Evolutionary conservation across 1,284 basidiomycete species (phyloP), one percentile per base, ranked within the genome.

Genomic region (Anthracocystis panici-leucophaei): DNA sequence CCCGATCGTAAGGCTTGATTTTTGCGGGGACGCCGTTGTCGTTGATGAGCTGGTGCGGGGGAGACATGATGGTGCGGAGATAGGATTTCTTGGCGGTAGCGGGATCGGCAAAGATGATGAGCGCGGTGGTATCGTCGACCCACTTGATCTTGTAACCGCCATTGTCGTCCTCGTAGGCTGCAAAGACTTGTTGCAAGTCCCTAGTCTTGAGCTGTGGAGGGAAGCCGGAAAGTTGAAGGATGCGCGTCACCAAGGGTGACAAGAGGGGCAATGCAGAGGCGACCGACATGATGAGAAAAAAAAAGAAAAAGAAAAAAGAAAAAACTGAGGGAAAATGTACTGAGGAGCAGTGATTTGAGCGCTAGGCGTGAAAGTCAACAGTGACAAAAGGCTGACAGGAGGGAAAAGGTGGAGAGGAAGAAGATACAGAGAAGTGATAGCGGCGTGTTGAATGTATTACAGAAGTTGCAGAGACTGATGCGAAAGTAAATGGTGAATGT

Each of bases 71-170:
- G 83, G 53, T 94, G 93, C 60, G 94, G 91, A 85, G 90, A 87
- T 97, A 99, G 61, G 96, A 96, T 80, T 93, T 92, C 87, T 99
- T 99, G 65, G 92, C 92, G 25, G 86, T 82, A 33, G 82, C 82
- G 11, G 89, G 84, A 72, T 89, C 89, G 45, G 90, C 90, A 85
- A 99, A 99, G 73, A 99, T 95, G 82, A 98, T 92, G 82, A 97
- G 88, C 46, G 96, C 92, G 83, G 93, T 95, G 50, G 93, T 95
- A 86, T 99, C 96, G 86, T 99, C 94, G 79, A 91, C 90, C 96
- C 96, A 99, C 86, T 99, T 99, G 86, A 99, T 97, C 88, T 95
- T 94, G 88, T 97, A 97, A 20, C 95, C 96, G 41, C 95, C 95
- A 66, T 89, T 91, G 50, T 91, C 88, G 68, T 88, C 89, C 81